A percentile compares a stretch with the other conserved stretches of the same genome.
Evolutionary conservation across 2,329 filamentous ascomycete genomes (phyloP).

Genomic region (Diaporthe caulivora): DNA sequence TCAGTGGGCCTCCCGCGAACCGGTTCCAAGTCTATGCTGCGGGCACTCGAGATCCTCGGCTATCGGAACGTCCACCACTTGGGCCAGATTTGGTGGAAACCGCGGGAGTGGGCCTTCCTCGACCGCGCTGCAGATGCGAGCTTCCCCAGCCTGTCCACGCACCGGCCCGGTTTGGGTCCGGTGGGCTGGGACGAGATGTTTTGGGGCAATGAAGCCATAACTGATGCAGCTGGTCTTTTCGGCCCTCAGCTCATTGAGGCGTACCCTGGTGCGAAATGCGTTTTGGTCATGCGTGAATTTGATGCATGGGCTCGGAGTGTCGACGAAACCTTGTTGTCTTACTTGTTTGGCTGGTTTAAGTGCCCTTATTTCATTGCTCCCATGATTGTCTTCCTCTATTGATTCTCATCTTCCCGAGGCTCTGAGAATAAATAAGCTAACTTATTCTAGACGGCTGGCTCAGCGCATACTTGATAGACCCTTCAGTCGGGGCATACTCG

Average conservation of each 20-base stretch:
- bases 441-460: slow-evolving; percentile 11
- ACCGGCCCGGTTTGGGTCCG: slow-evolving; percentile 18
- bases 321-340: slow-evolving; percentile 42
- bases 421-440: not conserved
- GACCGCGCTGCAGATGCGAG: slow-evolving; percentile 29
- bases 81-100: slow-evolving; percentile 19
- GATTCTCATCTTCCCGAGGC: fast-evolving
- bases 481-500: slow-evolving; percentile 1
- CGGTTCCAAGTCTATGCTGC: slow-evolving; percentile 29
- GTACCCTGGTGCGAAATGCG: slow-evolving; percentile 42
- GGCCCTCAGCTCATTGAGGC: slow-evolving; percentile 39
- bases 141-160: slow-evolving; percentile 31
- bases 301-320: slow-evolving; percentile 40
- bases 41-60: slow-evolving; percentile 23
- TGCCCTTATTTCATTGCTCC: not conserved
- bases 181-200: slow-evolving; percentile 40
- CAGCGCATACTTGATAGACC: not conserved
- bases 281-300: slow-evolving; percentile 41
- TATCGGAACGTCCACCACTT: slow-evolving; percentile 26
- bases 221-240: slow-evolving; percentile 39
- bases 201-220: slow-evolving; percentile 40
- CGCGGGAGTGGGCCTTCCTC: slow-evolving; percentile 29
- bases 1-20: slow-evolving; percentile 35
- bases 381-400: not conserved
- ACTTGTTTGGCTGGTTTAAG: slow-evolving; percentile 21